Evolutionary conservation across 352 stramenopile genomes (phyloP).

Genomic region (Peronospora farinosa): DNA sequence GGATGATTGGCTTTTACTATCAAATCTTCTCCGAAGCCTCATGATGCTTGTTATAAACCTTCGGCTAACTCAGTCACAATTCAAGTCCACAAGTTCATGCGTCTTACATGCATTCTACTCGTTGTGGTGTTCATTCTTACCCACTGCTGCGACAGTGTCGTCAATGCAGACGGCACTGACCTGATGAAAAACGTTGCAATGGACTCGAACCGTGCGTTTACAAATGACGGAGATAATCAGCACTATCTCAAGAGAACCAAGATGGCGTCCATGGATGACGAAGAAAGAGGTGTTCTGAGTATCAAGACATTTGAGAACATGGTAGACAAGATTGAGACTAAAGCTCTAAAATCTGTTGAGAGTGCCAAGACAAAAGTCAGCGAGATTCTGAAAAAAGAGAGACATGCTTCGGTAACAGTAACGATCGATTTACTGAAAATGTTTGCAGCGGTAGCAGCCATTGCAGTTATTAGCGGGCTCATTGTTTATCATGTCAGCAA

Average conservation of each 20-base stretch:
- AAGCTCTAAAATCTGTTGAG: neutral
- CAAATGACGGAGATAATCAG: neutral
- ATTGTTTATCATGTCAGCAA: constrained; percentile 19
- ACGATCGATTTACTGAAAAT: constrained; percentile 21
- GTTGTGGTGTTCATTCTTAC: constrained; percentile 2
- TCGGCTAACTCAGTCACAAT: constrained; percentile 10
- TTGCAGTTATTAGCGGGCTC: constrained; percentile 12
- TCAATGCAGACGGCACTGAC: constrained; percentile 1
- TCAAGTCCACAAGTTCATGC: constrained; percentile 2
- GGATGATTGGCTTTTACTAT: constrained; percentile 19
- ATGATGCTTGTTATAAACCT: neutral
- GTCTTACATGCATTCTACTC: constrained; percentile 11
- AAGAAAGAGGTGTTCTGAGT: constrained; percentile 12
- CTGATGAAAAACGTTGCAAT: neutral
- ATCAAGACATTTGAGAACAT: constrained; percentile 4
- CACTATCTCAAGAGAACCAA: constrained; percentile 7
- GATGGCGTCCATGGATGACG: neutral
- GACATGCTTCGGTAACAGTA: constrained; percentile 14
- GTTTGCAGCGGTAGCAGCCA: constrained; percentile 5
- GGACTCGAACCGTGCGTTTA: neutral
- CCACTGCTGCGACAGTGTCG: constrained; percentile 2
- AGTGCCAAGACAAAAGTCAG: constrained; percentile 12
- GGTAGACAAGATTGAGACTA: constrained; percentile 2
- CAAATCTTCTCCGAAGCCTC: constrained; percentile 8
- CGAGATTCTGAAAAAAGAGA: constrained; percentile 12